Conservation (phyloP, 768 basidiomycete species). For the Mycena leptocephala region DNA sequence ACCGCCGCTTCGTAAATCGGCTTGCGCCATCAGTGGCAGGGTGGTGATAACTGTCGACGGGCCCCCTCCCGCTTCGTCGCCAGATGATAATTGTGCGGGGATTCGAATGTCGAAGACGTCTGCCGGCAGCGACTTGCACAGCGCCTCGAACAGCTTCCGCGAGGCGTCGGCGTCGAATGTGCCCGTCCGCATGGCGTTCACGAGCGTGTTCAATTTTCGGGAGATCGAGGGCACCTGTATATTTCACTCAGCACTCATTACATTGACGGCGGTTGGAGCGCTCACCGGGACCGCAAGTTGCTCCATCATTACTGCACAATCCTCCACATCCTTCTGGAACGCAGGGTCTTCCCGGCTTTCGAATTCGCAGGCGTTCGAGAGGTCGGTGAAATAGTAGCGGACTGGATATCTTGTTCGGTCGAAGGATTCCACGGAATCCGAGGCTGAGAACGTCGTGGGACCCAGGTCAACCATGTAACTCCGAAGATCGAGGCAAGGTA, state of each 20-base stretch:
- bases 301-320: slow-evolving; percentile 58
- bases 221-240: slow-evolving; percentile 58
- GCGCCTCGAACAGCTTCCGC: slow-evolving; percentile 65
- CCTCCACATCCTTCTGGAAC: slow-evolving; percentile 57
- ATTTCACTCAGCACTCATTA: background rate
- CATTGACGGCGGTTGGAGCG: slow-evolving; percentile 24
- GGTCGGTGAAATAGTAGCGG: slow-evolving; percentile 56
- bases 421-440: slow-evolving; percentile 41
- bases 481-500: slow-evolving; percentile 52
- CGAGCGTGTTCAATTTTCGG: slow-evolving; percentile 59
- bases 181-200: slow-evolving; percentile 64
- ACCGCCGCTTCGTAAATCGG: background rate
- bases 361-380: slow-evolving; percentile 44
- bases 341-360: slow-evolving; percentile 31
- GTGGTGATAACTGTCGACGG: background rate
- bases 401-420: slow-evolving; percentile 57
- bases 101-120: slow-evolving; percentile 53
- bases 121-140: slow-evolving; percentile 61
- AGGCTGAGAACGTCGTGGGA: slow-evolving; percentile 40
- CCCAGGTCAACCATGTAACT: slow-evolving; percentile 63
- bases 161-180: slow-evolving; percentile 67
- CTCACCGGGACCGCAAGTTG: slow-evolving; percentile 53
- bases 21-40: background rate
- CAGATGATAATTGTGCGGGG: background rate
- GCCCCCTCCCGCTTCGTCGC: background rate